Evolutionary conservation across 495 filamentous ascomycete genomes (phyloP).

Genomic region (Saxispiralis lemnorum): DNA sequence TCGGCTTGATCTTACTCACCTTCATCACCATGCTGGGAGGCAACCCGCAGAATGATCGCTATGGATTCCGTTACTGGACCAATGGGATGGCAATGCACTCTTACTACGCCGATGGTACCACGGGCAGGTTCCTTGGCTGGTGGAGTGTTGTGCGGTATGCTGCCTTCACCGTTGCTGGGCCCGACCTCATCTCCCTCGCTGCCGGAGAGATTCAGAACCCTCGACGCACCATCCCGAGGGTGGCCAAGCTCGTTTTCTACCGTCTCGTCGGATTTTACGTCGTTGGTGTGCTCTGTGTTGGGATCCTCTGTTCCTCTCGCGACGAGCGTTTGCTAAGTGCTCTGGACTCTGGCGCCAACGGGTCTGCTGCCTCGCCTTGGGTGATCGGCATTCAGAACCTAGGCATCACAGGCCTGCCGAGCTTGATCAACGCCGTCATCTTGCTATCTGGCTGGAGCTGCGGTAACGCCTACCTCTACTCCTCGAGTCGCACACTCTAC

Average conservation of each 20-base stretch:
- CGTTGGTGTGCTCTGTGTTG: constrained; percentile 36
- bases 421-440: constrained; percentile 60
- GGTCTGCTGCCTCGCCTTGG: constrained; percentile 51
- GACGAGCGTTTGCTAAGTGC: constrained; percentile 18
- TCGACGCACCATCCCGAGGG: constrained; percentile 53
- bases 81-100: constrained; percentile 37
- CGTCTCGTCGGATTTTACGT: constrained; percentile 71
- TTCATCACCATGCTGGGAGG: constrained; percentile 52
- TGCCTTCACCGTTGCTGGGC: constrained; percentile 33
- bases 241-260: constrained; percentile 66
- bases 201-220: constrained; percentile 72
- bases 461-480: constrained; percentile 66
- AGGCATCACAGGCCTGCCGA: constrained; percentile 45
- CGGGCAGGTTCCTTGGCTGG: constrained; percentile 23
- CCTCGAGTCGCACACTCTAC: constrained; percentile 56
- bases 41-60: constrained; percentile 39
- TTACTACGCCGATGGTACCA: not conserved
- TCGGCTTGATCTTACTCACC: constrained; percentile 25
- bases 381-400: constrained; percentile 44
- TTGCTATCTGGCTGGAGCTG: constrained; percentile 47
- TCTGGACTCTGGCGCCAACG: constrained; percentile 22
- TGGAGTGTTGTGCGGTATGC: constrained; percentile 19
- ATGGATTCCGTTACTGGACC: constrained; percentile 57
- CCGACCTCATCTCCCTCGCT: constrained; percentile 56
- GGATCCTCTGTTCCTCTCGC: constrained; percentile 32